Evolutionary conservation across 768 basidiomycete species (phyloP), one percentile per base, ranked within the genome.

Genomic region (Termitomyces eurrhizus): DNA sequence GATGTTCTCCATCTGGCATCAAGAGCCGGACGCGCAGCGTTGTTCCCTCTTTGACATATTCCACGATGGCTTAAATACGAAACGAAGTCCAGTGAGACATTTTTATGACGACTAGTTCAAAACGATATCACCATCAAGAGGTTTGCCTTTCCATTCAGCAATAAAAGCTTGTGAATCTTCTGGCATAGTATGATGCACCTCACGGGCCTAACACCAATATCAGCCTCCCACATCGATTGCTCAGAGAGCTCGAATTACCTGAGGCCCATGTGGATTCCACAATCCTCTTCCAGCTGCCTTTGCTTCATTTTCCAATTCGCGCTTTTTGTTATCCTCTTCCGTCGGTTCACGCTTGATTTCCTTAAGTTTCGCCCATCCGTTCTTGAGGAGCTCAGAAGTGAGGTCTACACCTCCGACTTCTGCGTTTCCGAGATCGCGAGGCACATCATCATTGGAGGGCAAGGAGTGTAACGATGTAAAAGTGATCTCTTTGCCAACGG

Each of bases 351-450:
- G 85, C 73, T 89, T 94, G 46, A 82, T 73, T 62, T 98, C 96
- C 73, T 97, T 93, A 46, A 94, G 77, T 74, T 92, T 95, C 12
- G 85, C 93, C 94, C 94, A 98, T n/a, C 96, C 97, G 62, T 83
- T 84, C 68, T 81, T 85, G 44, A 98, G 80, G n/a, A 96, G 72
- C 69, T 94, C 91, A 0, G 80, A 79, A 4, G 86, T 78, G 24
- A 95, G 73, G 67, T 95, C 93, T 56, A 85, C 70, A 7, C 89
- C 90, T 51, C 77, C 82, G 41, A 92, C 82, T 61, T 92, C 88
- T 18, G 83, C 91, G 33, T 77, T 81, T 33, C 93, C 93, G 56
- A 95, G 79, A 72, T 95, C 94, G 64, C 92, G 88, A 32, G 86
- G 81, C 41, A 82, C 74, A 60, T 92, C 92, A 65, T 92, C 91